Percentiles rank a stretch among this genome's conserved stretches.
phyloP scores from a whole-genome alignment of 805 yeast species.

The Candida gorgasii region DNA sequence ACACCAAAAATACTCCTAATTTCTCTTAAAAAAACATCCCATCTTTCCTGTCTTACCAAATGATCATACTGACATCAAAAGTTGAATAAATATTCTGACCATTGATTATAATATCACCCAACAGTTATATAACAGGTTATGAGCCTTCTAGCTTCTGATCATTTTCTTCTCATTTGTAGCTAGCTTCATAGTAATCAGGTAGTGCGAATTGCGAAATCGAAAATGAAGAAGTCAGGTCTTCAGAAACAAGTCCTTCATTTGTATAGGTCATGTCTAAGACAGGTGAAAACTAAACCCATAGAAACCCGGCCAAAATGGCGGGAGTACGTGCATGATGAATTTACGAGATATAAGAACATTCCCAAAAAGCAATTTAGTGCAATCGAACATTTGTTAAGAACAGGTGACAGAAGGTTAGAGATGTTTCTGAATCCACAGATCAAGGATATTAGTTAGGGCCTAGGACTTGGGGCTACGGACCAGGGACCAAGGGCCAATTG shows the following conservation, averaged over 20 bases:
- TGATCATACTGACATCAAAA: too few species aligned
- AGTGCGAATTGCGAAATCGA: neutral
- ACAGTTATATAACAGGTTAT: too few species aligned
- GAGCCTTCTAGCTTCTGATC: too few species aligned
- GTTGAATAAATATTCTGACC: too few species aligned
- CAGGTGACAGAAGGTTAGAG: slow-evolving; percentile 71
- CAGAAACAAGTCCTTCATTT: slow-evolving; percentile 50
- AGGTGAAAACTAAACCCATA: slow-evolving; percentile 46
- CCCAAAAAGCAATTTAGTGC: slow-evolving; percentile 81
- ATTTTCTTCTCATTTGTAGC: neutral
- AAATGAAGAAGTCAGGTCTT: slow-evolving; percentile 38
- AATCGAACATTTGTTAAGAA: slow-evolving; percentile 78
- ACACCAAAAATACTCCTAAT: too few species aligned
- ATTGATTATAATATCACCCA: too few species aligned
- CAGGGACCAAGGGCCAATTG: neutral
- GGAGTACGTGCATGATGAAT: slow-evolving; percentile 58
- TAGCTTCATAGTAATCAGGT: neutral
- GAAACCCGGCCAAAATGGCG: slow-evolving; percentile 47
- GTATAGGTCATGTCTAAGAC: slow-evolving; percentile 50
- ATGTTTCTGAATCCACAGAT: slow-evolving; percentile 71
- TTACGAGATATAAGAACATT: slow-evolving; percentile 54
- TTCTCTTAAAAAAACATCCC: too few species aligned
- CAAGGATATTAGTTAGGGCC: slow-evolving; percentile 53
- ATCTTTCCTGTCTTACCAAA: too few species aligned
- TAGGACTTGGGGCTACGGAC: neutral